These are phyloP conservation scores for Arachis stenosperma DNA, from an alignment of 306 rosid species.

Conservation along the genomic window DNA sequence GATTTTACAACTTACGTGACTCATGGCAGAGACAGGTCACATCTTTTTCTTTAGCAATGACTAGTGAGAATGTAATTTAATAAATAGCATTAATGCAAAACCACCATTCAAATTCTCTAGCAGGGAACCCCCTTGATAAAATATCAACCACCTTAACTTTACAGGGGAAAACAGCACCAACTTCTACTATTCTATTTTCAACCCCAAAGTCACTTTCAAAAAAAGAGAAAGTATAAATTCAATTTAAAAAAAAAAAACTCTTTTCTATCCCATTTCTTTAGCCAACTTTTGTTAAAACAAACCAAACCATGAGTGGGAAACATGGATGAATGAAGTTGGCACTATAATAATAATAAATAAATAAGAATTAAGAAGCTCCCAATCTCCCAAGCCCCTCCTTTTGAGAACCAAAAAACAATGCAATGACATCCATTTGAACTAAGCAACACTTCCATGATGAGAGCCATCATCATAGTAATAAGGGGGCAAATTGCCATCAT, in stretches of 20 bases:
- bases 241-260: background rate
- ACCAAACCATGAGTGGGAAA: slow-evolving; percentile 35
- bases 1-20: slow-evolving; percentile 36
- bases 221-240: background rate
- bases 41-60: slow-evolving; percentile 6
- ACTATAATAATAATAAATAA: slow-evolving; percentile 30
- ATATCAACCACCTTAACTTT: slow-evolving; percentile 42
- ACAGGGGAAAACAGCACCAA: slow-evolving; percentile 26
- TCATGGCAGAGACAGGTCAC: slow-evolving; percentile 34
- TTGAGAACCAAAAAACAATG: slow-evolving; percentile 6
- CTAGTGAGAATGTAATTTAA: slow-evolving; percentile 34
- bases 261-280: slow-evolving; percentile 6
- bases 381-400: background rate
- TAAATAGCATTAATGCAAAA: slow-evolving; percentile 31
- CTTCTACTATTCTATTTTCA: slow-evolving; percentile 9
- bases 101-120: slow-evolving; percentile 28
- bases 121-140: slow-evolving; percentile 16
- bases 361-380: background rate
- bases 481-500: slow-evolving; percentile 67
- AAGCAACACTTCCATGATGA: slow-evolving; percentile 75
- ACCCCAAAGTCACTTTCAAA: background rate
- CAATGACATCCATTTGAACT: slow-evolving; percentile 31
- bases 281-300: slow-evolving; percentile 33
- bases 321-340: slow-evolving; percentile 32
- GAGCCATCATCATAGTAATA: slow-evolving; percentile 69